Base-by-base conservation (phyloP, 2,329 filamentous ascomycete genomes). In the Cladosporium sp. region DNA sequence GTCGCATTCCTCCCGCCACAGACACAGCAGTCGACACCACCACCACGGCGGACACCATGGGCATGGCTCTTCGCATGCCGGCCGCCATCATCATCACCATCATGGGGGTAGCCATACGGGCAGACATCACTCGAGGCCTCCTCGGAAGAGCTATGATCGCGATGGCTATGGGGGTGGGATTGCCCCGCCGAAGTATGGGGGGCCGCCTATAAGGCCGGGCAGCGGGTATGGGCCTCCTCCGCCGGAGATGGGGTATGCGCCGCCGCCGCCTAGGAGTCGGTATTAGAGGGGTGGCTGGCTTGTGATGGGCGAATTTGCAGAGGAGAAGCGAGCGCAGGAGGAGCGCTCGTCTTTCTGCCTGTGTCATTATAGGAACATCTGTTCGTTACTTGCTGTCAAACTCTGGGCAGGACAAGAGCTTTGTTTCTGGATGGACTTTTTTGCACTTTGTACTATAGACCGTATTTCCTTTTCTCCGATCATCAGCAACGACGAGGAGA, bases 201-300 rank as follows among this genome's bases (percentile, higher is more conserved):
- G 25, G 36, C 35, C 36, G 36, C 45, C 45, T 16, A 33, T 11
- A 29, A 20, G 32, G 6, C 13, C 18, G 19, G 18, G 36, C 15
- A 38, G 36, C n/a, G 43, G 43, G 12, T 47, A 47, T 16, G 43
- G 33, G 25, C 43, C 43, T 29, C 43, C 43, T 15, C 43, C 43
- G 20, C 33, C 32, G 32, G 32, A 47, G 18, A 47, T 38, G 45
- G 45, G 45, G 7, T 48, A 48, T 40, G 36, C 45, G 27, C 45
- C 45, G 18, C 45, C 45, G 18, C 43, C 43, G 15, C 19, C 16
- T 16, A 35, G 38, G 38, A 33, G 41, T 11, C 30, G 45, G 45
- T 48, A 48, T 35, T 48, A 40, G 36, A 40, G 12, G 13, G 27
- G 15, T 12, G 22, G 35, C 4, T 4, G 9, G 22, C 5, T 27